Conservation (phyloP, 176 grass and related monocot species). For the Triticum dicoccoides region DNA sequence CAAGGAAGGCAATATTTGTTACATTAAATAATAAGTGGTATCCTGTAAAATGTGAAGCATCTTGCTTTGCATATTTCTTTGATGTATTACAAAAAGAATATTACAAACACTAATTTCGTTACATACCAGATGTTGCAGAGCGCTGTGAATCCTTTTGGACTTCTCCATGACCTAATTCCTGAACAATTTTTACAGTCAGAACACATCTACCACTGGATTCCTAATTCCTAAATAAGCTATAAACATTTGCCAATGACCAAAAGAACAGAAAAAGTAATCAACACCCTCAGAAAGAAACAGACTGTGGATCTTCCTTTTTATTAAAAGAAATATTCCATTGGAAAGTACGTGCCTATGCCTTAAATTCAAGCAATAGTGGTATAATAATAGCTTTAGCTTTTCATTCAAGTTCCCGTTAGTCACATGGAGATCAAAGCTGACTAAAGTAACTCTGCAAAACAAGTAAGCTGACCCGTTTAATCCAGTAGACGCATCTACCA, state of each 20-base stretch:
- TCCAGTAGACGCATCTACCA: neutral
- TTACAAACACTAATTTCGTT: neutral
- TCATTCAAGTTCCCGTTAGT: neutral
- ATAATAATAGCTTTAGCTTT: neutral
- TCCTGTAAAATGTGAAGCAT: neutral
- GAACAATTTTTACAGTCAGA: constrained; percentile 29
- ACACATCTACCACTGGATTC: constrained; percentile 21
- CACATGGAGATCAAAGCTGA: neutral
- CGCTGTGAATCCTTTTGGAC: constrained; percentile 57
- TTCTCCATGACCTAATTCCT: constrained; percentile 51
- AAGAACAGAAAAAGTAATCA: constrained; percentile 13
- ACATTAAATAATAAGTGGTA: constrained; percentile 13
- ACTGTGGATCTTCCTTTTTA: neutral
- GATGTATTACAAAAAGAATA: neutral
- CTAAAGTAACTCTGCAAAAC: neutral
- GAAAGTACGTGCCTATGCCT: neutral
- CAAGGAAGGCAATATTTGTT: constrained; percentile 36
- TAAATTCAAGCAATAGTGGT: neutral
- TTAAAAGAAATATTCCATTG: constrained; percentile 14
- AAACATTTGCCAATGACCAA: neutral
- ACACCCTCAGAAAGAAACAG: neutral
- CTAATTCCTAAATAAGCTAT: neutral
- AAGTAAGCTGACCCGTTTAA: neutral
- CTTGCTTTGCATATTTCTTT: neutral
- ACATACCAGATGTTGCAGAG: constrained; percentile 40